Percentiles rank a stretch among this genome's conserved stretches.
These are phyloP conservation scores for Colletotrichum orchidophilum DNA, from an alignment of 2,329 filamentous ascomycete genomes.

Conservation along the genomic window DNA sequence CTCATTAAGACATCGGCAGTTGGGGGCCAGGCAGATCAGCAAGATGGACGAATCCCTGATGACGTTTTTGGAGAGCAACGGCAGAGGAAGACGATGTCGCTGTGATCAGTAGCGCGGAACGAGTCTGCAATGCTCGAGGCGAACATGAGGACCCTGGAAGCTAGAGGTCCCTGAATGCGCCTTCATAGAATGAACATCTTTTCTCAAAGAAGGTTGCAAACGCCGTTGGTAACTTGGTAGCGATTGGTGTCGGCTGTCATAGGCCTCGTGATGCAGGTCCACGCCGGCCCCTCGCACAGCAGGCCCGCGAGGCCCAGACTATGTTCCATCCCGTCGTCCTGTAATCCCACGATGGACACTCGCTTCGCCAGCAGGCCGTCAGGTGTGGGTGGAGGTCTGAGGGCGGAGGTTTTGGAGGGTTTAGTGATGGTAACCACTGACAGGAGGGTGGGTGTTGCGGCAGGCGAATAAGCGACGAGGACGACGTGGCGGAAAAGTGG, in stretches of 20 bases:
- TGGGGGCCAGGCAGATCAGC: neutral
- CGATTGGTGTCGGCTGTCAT: neutral
- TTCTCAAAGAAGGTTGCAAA: neutral
- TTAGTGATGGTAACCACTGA: neutral
- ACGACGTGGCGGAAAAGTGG: conserved; percentile 1
- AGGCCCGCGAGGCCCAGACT: neutral
- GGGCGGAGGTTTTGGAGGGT: neutral
- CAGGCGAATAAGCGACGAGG: conserved; percentile 10
- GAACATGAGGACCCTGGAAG: neutral
- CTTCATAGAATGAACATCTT: neutral
- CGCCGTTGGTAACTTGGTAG: neutral
- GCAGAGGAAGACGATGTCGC: neutral
- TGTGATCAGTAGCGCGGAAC: neutral
- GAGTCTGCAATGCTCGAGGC: neutral
- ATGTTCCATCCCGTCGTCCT: conserved; percentile 11
- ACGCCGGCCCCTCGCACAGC: neutral
- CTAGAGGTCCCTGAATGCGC: neutral
- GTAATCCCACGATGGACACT: neutral
- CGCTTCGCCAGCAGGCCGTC: neutral
- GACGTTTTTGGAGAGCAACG: neutral
- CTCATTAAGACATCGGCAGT: conserved; percentile 17
- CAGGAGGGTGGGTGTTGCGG: conserved; percentile 23
- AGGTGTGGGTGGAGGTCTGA: neutral
- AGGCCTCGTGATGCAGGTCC: neutral
- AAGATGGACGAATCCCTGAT: neutral